Evolutionary conservation across 176 grass and related monocot genomes (phyloP).

Genomic region (Tillandsia leiboldiana): DNA sequence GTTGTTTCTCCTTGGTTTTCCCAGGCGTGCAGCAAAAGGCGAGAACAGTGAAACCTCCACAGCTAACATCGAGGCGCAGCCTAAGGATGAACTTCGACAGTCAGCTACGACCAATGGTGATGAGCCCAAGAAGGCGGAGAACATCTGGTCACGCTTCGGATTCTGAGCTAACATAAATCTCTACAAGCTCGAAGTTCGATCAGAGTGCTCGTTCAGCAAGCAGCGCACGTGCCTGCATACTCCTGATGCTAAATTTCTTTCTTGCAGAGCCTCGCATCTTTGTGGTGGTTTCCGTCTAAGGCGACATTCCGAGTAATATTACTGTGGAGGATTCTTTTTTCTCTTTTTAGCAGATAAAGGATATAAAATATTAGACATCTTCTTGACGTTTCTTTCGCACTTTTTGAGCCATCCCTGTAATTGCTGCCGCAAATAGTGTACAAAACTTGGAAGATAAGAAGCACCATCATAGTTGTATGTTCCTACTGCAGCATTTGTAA

Average conservation of each 20-base stretch:
- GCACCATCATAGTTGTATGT: too few species aligned
- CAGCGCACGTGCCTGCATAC: neutral
- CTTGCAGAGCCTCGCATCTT: neutral
- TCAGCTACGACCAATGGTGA: slow-evolving; percentile 9
- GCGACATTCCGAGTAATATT: neutral
- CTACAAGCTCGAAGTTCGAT: neutral
- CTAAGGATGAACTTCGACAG: slow-evolving; percentile 35
- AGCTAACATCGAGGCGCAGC: slow-evolving; percentile 12
- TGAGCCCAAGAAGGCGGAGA: slow-evolving; percentile 21
- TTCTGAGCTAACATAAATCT: slow-evolving; percentile 39
- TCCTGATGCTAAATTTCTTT: neutral
- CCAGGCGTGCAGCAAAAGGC: slow-evolving; percentile 20
- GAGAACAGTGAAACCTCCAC: slow-evolving; percentile 20
- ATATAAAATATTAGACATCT: neutral
- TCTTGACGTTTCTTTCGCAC: neutral
- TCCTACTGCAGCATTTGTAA: too few species aligned
- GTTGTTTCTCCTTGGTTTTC: neutral
- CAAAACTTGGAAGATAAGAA: too few species aligned
- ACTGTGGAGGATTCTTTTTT: neutral
- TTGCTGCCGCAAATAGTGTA: too few species aligned
- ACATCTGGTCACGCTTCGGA: slow-evolving; percentile 39
- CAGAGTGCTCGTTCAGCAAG: neutral
- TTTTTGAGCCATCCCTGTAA: too few species aligned
- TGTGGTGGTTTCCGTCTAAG: neutral
- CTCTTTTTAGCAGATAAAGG: neutral